Base-by-base conservation (phyloP, 805 yeast species). In the Ogataea siamensis region DNA sequence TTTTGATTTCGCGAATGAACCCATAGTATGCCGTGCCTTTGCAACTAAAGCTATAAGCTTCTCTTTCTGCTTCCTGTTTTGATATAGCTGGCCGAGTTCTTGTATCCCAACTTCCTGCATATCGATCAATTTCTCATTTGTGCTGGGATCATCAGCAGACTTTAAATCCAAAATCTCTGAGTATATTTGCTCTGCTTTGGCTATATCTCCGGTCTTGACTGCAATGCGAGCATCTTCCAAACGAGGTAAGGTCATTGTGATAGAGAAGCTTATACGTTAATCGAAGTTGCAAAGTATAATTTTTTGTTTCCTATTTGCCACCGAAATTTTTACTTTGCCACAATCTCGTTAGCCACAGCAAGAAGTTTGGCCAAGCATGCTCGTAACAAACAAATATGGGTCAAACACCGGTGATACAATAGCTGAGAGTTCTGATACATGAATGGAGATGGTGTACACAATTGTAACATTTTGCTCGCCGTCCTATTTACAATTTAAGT, bases 1-100 rank as follows among this genome's bases (percentile, higher is more conserved):
- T 63, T 93, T 93, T 11, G 96, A 85, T 66, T 93, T 93, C 32
- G 98, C 96, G 55, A 86, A 78, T 22, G 76, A 74, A 4, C 54
- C 51, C 70, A 88, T 80, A n/a, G 80, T 75, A 7, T 64, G 67
- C 51, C 93, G 76, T 1, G 94, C 80, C 27, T 76, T 71, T 9
- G 78, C 70, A 25, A 93, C 77, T 53, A 93, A 76, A 26, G 64
- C 66, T 12, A 71, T 66, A 30, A 93, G 70, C 49, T 78, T 73
- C 4, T 63, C 68, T 17, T 71, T 65, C 32, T 78, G 66, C 9
- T 66, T 55, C 22, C 68, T 64, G 2, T 59, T 60, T 41, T 77
- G 75, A 62, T 85, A 89, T 21, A 88, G 58, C 42, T 73, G 70
- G 23, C 95, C 96, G 50, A 91, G 70, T 54, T 83, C 93, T 34